Percentiles rank a stretch among this genome's conserved stretches.
Conservation (phyloP, 331 rosid species). For the Rhamnella rubrinervis region DNA sequence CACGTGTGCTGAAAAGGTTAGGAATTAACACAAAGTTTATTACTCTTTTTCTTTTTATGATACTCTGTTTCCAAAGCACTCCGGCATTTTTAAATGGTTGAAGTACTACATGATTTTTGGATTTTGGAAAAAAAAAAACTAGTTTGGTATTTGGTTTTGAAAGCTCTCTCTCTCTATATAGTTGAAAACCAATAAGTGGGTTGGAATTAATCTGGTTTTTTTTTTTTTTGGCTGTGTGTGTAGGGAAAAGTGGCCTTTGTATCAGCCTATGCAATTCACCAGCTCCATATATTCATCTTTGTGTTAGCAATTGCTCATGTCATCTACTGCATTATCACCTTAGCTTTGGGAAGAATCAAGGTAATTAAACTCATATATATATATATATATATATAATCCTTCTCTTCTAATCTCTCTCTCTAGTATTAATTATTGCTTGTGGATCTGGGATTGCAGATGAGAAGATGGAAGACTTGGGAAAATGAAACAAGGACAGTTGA, state of each 20-base stretch:
- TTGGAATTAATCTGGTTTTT: neutral
- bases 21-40: neutral
- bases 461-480: slow-evolving; percentile 67
- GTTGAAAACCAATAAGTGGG: neutral
- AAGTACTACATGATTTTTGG: too few relatives aligned
- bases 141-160: too few relatives aligned
- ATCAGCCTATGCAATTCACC: slow-evolving; percentile 82
- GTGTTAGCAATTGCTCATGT: slow-evolving; percentile 67
- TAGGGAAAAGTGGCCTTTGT: slow-evolving; percentile 79
- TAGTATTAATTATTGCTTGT: neutral
- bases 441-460: slow-evolving; percentile 49
- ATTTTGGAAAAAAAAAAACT: neutral
- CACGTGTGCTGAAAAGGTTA: slow-evolving; percentile 41
- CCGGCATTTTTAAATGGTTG: neutral
- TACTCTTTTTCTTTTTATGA: too few relatives aligned
- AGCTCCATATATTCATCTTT: slow-evolving; percentile 87
- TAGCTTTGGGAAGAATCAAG: slow-evolving; percentile 70
- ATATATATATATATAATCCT: neutral
- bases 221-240: slow-evolving; percentile 8
- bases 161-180: too few relatives aligned
- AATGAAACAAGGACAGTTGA: slow-evolving; percentile 52
- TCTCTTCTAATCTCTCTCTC: slow-evolving; percentile 5
- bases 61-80: too few relatives aligned
- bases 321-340: slow-evolving; percentile 61
- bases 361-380: slow-evolving; percentile 22